These are phyloP conservation scores for Rosellinia necatrix DNA, from an alignment of 2,329 filamentous ascomycete genomes.

Conservation along the genomic window DNA sequence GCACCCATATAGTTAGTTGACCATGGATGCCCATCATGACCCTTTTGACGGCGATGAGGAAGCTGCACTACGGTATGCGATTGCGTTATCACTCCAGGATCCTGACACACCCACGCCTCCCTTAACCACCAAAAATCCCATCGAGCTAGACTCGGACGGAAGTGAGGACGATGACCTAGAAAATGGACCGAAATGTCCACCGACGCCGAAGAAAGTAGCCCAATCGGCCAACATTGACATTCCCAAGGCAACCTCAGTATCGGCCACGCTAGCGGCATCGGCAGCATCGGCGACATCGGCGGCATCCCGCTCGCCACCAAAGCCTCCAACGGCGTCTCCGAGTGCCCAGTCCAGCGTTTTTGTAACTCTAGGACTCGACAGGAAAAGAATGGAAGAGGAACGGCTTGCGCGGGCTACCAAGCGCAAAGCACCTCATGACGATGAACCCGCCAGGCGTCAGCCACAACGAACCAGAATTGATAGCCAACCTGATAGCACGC, in stretches of 20 bases:
- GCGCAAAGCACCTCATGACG: constrained; percentile 48
- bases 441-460: constrained; percentile 21
- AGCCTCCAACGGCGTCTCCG: not conserved
- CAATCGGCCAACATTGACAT: not conserved
- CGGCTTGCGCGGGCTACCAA: constrained; percentile 73
- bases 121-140: constrained; percentile 29
- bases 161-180: constrained; percentile 39
- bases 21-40: constrained; percentile 35
- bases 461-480: constrained; percentile 30
- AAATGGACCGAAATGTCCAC: constrained; percentile 29
- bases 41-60: constrained; percentile 53
- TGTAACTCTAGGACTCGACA: constrained; percentile 63
- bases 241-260: constrained; percentile 13
- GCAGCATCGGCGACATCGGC: constrained; percentile 20
- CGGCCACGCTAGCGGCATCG: constrained; percentile 21
- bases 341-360: constrained; percentile 15
- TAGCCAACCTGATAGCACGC: not conserved
- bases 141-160: constrained; percentile 43
- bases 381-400: constrained; percentile 85
- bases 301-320: not conserved
- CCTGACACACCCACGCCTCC: constrained; percentile 19
- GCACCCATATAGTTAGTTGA: not conserved
- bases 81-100: constrained; percentile 59
- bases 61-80: constrained; percentile 63
- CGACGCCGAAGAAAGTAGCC: constrained; percentile 28